Evolutionary conservation across 768 basidiomycete species (phyloP).

Genomic region (Suillus bovinus): DNA sequence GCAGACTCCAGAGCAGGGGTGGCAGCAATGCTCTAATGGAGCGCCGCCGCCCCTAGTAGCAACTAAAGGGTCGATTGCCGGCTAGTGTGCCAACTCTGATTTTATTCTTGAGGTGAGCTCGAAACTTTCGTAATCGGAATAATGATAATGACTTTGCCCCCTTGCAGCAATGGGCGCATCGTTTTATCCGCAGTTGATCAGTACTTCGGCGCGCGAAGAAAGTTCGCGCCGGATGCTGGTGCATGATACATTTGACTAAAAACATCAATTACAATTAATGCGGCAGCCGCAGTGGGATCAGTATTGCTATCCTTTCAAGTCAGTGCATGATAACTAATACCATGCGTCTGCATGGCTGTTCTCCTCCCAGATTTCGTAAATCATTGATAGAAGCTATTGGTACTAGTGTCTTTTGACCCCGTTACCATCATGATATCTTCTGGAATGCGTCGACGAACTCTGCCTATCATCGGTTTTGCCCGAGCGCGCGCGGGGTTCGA

Average conservation of each 20-base stretch:
- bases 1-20: no score
- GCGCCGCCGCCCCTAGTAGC: no score
- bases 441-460: not conserved
- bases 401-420: not conserved
- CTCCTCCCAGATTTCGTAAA: not conserved
- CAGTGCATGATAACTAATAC: not conserved
- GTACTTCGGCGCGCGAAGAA: not conserved
- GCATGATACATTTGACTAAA: not conserved
- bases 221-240: not conserved
- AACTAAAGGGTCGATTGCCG: not conserved
- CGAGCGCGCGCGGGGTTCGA: not conserved
- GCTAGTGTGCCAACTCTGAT: not conserved
- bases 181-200: not conserved
- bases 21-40: no score
- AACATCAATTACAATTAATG: not conserved
- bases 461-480: not conserved
- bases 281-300: not conserved
- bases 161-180: not conserved
- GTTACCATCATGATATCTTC: not conserved
- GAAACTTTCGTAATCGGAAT: not conserved
- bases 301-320: not conserved
- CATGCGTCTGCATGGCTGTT: no score
- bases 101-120: not conserved
- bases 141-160: not conserved
- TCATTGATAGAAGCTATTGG: not conserved